Evolutionary conservation across 23 red algal genomes (phyloP), one percentile per base, ranked within the genome.

Genomic region (Gracilaria gracilis): DNA sequence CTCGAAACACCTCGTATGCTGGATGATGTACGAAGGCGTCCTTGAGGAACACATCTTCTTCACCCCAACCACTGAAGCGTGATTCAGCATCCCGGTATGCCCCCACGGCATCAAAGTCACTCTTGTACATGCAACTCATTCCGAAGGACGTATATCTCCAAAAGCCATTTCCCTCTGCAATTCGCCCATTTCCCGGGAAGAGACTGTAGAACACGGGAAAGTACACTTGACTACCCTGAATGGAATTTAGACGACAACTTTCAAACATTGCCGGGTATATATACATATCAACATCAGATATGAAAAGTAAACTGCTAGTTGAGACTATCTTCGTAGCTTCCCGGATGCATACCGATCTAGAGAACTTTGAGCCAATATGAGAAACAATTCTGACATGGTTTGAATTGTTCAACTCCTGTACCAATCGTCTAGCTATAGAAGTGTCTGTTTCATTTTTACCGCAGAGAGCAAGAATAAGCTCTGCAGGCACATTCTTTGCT

Each of bases 131-230:
- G 33, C 92, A 94, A n/a, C 82, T 82, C 72, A 87, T 88, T 46
- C 82, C 82, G 27, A 73, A 88, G 7, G 62, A 82, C 12, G 76
- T 64, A 36, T 72, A 62, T n/a, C 90, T 61, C 92, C 92, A 94
- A 14, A 53, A 88, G 4, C 92, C 92, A 19, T 36, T 58, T 58
- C 58, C 73, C 44, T 50, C 29, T 29, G 44, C 81, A 67, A 94
- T 87, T 39, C 75, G 75, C 19, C 36, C 24, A 11, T 76, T 67
- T 2, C 92, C 67, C 7, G 92, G 64, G 29, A 72, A 94, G 17
- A 94, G 53, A 62, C 59, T 86, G 75, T 94, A 94, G 36, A 94
- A 87, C 0, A 94, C 83, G 15, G 92, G 92, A 72, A 94, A 94
- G 74, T 94, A 94, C 1, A 94, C 92, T 29, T 94, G 92, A 54